Evolutionary conservation across 257 asterid genomes (phyloP).

Genomic region (Jaltomata sinuosa): DNA sequence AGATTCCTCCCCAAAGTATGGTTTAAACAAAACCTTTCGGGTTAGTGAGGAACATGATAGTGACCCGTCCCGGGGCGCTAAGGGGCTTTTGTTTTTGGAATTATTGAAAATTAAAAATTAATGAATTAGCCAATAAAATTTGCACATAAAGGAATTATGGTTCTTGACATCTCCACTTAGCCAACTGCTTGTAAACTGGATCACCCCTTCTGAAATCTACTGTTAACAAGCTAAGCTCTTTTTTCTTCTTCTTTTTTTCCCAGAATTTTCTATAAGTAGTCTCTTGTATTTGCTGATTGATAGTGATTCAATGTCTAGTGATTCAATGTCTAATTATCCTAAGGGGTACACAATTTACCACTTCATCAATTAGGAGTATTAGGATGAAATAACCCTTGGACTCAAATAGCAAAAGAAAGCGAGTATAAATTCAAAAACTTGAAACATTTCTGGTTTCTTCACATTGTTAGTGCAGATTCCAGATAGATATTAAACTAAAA

Average conservation of each 20-base stretch:
- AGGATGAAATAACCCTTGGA: not conserved
- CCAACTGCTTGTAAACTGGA: not conserved
- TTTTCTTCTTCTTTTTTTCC: not conserved
- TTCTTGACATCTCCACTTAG: not conserved
- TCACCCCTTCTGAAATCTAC: not conserved
- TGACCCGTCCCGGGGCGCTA: too few species aligned
- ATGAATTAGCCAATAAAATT: not conserved
- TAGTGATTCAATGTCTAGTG: not conserved
- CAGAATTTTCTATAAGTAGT: not conserved
- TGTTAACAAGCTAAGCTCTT: not conserved
- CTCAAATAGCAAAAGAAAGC: not conserved
- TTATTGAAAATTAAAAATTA: not conserved
- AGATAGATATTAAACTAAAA: not conserved
- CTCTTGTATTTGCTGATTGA: not conserved
- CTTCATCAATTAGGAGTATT: not conserved
- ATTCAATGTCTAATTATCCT: too few species aligned
- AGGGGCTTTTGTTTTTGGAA: too few species aligned
- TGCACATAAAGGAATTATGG: not conserved
- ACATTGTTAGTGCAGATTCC: not conserved
- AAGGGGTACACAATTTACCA: too few species aligned
- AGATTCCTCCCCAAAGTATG: too few species aligned
- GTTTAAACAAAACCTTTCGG: too few species aligned
- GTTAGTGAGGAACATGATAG: too few species aligned
- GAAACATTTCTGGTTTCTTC: not conserved
- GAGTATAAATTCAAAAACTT: not conserved